phyloP scores from a whole-genome alignment of 352 stramenopile species.

The Globisporangium solare region DNA sequence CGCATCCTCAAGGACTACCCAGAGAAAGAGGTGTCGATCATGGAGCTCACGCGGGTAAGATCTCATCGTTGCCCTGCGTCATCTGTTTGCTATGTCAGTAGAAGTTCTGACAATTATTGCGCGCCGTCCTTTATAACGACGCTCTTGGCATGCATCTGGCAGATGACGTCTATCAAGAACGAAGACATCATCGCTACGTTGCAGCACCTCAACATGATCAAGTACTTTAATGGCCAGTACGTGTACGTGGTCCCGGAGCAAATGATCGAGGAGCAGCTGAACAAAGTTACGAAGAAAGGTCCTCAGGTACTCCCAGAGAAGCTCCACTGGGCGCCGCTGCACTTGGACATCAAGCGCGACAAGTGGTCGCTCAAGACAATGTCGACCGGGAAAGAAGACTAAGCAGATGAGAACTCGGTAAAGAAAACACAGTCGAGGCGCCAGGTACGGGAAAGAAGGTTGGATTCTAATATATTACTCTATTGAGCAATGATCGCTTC shows the following conservation, averaged over 20 bases:
- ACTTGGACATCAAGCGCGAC: conserved; percentile 83
- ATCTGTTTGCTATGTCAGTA: too few relatives aligned
- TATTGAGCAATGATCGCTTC: not conserved
- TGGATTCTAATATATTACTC: conserved; percentile 1
- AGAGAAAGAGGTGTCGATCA: conserved; percentile 88
- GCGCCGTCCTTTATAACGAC: not conserved
- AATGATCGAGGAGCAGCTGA: conserved; percentile 85
- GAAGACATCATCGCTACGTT: conserved; percentile 99
- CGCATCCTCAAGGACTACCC: conserved; percentile 83
- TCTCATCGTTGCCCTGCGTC: too few relatives aligned
- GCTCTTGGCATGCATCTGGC: not conserved
- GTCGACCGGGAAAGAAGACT: conserved; percentile 71
- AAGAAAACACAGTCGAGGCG: not conserved
- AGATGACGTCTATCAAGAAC: conserved; percentile 90
- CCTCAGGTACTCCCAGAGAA: conserved; percentile 70
- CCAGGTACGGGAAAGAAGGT: not conserved
- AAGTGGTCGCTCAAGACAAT: conserved; percentile 84
- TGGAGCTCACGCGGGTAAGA: conserved; percentile 90
- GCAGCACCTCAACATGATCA: conserved; percentile 98
- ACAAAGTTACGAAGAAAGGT: conserved; percentile 72
- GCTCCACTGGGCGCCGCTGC: conserved; percentile 76
- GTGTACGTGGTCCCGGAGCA: conserved; percentile 94
- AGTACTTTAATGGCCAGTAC: conserved; percentile 98
- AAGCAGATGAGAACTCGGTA: not conserved
- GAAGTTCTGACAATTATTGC: not conserved